Evolutionary conservation across 108 stramenopile species (phyloP), one percentile per base, ranked within the genome.

Genomic region (Epipyxis sp.): DNA sequence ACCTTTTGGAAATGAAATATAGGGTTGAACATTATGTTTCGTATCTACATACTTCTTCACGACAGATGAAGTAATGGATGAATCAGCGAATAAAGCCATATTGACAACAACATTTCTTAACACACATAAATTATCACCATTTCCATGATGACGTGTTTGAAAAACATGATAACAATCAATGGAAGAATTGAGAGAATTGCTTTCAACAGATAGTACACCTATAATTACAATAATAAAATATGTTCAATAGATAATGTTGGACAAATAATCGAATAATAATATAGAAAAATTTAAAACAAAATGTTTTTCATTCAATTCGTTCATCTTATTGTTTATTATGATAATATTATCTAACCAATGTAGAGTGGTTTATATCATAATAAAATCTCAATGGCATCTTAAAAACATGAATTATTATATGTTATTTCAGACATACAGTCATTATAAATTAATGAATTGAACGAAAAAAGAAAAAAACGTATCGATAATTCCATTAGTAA

Each of bases 121-220:
- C 0, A 68, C 0, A 68, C 79, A 79, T 32, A 79, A 10, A 44
- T 79, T 71, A 69, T 79, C 79, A 40, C 79, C 69, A 42, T 10
- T 39, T 3, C 79, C 79, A 30, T 45, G 0, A 58, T 79, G 79
- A 34, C 1, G 13, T 27, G 16, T 72, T 67, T 79, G 79, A 61
- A 46, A 20, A 20, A 72, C 34, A 1, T 59, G 25, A 41, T 39
- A 79, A 40, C 79, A 79, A 44, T 79, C 65, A 44, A 79, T 50
- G 40, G 37, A 0, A 32, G 42, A 50, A 0, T 1, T n/a, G 40
- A 42, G 0, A 0, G 30, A 41, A 1, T 37, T 34, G 42, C 46
- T 50, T 50, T 50, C 13, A 20, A 20, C 6, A 20, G 46, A 50
- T 6, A 50, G 6, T 50, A 13, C 20, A 20, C 20, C 46, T 50